Evolutionary conservation across 805 yeast genomes (phyloP), one percentile per base, ranked within the genome.

Genomic region (Schwanniomyces polymorphus): DNA sequence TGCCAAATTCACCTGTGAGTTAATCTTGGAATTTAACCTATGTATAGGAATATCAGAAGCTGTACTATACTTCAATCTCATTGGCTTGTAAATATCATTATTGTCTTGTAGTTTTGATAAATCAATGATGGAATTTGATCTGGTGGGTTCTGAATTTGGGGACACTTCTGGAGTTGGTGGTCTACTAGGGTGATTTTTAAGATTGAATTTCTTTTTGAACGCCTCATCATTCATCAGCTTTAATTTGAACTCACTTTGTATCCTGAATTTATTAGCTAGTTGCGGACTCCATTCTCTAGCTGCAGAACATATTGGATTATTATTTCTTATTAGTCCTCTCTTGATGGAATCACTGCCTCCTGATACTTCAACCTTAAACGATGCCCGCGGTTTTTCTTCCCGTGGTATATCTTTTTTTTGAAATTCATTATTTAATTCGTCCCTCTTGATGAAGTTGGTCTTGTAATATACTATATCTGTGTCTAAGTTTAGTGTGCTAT

Each of bases 381-480:
- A 69, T 1, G 73, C 66, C 21, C 75, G 47, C 5, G 74, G 70
- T 26, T 57, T 52, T 17, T 58, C 64, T 25, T 42, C 49, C 16
- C 38, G 44, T 31, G 47, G 48, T 23, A 27, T 38, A n/a, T 27
- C 27, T n/a, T n/a, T 17, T 12, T 31, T 54, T 17, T 47, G 49
- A 16, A 54, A 58, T 29, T 53, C 49, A 12, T 55, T 51, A 3
- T 57, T 53, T 50, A 65, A 41, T 38, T 70, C 74, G 33, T 68
- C 66, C 35, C 63, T 58, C 48, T 67, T 69, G 43, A 73, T 63
- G 54, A 73, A 73, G 49, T 71, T 72, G 12, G 77, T 73, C 45
- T 72, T 69, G 49, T 73, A 73, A 53, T 72, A 73, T 14, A 72
- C 74, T 29, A 73, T 67, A 48, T 73, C 76, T 2, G 74, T 60